Percentiles rank a stretch among this genome's conserved stretches.
phyloP scores from a whole-genome alignment of 768 basidiomycete species.

The Peribolospora baueri region DNA sequence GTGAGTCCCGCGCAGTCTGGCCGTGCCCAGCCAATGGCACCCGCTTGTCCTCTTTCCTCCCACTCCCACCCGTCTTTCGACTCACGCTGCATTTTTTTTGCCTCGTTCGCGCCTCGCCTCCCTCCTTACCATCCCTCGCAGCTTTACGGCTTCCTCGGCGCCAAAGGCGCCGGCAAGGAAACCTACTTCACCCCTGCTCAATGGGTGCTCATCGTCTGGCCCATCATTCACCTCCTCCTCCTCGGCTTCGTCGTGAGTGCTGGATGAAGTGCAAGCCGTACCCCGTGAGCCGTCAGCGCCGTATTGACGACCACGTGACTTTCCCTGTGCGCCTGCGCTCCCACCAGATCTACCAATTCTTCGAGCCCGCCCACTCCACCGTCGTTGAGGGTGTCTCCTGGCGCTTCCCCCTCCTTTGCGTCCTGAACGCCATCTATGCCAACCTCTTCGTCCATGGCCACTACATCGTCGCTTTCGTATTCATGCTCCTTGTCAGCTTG shows the following conservation, averaged over 20 bases:
- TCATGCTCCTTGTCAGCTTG: slow-evolving; percentile 67
- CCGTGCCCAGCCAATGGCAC: too few species aligned
- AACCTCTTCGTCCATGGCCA: slow-evolving; percentile 23
- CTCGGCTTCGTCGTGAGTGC: slow-evolving; percentile 56
- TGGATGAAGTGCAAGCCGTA: slow-evolving; percentile 9
- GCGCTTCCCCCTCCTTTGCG: slow-evolving; percentile 66
- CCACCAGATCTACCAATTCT: slow-evolving; percentile 41
- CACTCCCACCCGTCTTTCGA: too few species aligned
- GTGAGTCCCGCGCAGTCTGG: too few species aligned
- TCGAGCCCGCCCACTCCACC: slow-evolving; percentile 43
- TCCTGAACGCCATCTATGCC: slow-evolving; percentile 61
- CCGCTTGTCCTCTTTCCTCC: too few species aligned
- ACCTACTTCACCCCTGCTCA: slow-evolving; percentile 88
- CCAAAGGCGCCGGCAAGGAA: slow-evolving; percentile 49
- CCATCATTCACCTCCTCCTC: slow-evolving; percentile 43
- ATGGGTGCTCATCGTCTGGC: slow-evolving; percentile 84
- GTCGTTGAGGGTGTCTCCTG: slow-evolving; percentile 73
- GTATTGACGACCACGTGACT: neutral
- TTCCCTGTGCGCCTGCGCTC: slow-evolving; percentile 9
- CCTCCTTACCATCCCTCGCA: neutral
- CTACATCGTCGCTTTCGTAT: slow-evolving; percentile 45
- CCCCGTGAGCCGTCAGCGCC: neutral
- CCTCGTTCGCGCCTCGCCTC: too few species aligned
- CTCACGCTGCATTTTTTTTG: too few species aligned
- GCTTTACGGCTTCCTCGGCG: slow-evolving; percentile 19